phyloP scores from a whole-genome alignment of 805 yeast genomes.

The Saccharomycopsis sp. region DNA sequence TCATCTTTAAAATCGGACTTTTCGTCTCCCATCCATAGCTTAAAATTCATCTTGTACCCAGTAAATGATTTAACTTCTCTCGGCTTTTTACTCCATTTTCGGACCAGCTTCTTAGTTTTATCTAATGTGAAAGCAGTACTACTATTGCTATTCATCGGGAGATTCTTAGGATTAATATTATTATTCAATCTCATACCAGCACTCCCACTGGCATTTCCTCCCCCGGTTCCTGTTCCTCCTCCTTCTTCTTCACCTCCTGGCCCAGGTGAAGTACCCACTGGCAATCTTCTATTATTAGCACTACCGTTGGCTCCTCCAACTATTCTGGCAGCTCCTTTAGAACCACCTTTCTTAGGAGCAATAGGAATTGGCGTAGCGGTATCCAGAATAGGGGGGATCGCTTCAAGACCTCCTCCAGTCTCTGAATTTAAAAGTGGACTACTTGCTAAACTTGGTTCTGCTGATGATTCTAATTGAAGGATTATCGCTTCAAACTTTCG shows the following conservation, averaged over 20 bases:
- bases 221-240: background rate
- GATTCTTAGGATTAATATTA: slow-evolving; percentile 6
- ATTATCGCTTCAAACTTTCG: slow-evolving; percentile 1
- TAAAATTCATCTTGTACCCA: slow-evolving; percentile 33
- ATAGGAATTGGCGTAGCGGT: no score
- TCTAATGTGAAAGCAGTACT: slow-evolving; percentile 27
- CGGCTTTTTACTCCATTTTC: slow-evolving; percentile 38
- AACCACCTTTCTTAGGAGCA: slow-evolving; percentile 1
- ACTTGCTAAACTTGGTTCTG: background rate
- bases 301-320: background rate
- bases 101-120: slow-evolving; percentile 35
- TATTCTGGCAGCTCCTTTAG: background rate
- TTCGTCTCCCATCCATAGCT: slow-evolving; percentile 34
- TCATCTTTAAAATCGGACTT: background rate
- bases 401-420: background rate
- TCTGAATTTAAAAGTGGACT: background rate
- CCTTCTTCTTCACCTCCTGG: background rate
- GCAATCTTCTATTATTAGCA: background rate
- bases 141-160: slow-evolving; percentile 14
- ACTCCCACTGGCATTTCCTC: no score
- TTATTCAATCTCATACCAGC: background rate
- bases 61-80: slow-evolving; percentile 38
- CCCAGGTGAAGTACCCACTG: background rate
- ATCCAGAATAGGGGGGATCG: background rate
- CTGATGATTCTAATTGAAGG: background rate